phyloP scores from a whole-genome alignment of 352 stramenopile species.

The Phytopythium oedochilum region DNA sequence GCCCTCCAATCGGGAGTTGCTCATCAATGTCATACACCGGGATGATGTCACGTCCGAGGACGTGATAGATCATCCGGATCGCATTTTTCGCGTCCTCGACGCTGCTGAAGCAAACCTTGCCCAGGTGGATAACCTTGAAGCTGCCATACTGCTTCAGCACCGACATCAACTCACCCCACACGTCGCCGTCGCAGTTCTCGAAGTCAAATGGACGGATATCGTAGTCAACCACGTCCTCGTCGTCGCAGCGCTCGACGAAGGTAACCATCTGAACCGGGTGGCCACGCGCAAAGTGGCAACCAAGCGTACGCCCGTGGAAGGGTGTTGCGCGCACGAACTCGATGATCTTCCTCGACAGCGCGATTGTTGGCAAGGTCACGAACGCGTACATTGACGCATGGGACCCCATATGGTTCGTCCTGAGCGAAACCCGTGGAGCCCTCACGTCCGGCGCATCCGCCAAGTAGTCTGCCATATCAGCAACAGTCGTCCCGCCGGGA shows the following conservation, averaged over 20 bases:
- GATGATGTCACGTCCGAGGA: conserved; percentile 53
- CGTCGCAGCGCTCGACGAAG: conserved; percentile 49
- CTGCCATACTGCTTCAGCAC: conserved; percentile 43
- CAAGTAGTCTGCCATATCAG: conserved; percentile 55
- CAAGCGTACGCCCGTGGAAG: conserved; percentile 38
- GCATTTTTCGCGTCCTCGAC: conserved; percentile 54
- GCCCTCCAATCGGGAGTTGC: conserved; percentile 41
- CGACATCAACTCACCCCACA: conserved; percentile 48
- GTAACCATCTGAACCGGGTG: conserved; percentile 54
- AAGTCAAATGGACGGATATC: conserved; percentile 47
- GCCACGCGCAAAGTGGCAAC: conserved; percentile 67
- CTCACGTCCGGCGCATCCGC: conserved; percentile 36
- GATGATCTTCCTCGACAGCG: conserved; percentile 53
- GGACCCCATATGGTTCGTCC: conserved; percentile 22
- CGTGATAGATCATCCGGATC: conserved; percentile 39
- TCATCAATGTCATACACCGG: conserved; percentile 68
- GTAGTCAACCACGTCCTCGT: conserved; percentile 29
- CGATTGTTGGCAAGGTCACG: conserved; percentile 47
- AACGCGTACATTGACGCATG: conserved; percentile 55
- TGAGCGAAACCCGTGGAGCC: conserved; percentile 49
- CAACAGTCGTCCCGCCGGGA: conserved; percentile 24
- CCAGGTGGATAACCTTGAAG: conserved; percentile 29
- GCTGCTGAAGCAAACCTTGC: conserved; percentile 49
- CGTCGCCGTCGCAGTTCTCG: conserved; percentile 22
- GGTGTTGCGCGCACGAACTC: conserved; percentile 33